These are phyloP conservation scores for Hemileia vastatrix DNA, from an alignment of 1,284 basidiomycete species.

Conservation along the genomic window DNA sequence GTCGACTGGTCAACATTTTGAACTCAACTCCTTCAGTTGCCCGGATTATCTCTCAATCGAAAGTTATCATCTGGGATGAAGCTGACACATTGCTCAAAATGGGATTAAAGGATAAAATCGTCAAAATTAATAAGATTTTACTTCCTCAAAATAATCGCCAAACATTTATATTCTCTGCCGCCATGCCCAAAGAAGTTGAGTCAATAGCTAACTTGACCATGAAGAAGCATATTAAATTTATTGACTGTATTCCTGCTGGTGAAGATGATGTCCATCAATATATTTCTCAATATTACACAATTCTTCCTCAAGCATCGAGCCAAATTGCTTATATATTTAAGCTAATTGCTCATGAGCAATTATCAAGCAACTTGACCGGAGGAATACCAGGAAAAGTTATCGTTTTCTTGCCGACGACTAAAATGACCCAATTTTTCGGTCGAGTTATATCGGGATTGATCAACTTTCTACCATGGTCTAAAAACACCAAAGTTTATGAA, in stretches of 20 bases:
- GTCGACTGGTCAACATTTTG: constrained; percentile 71
- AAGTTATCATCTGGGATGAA: constrained; percentile 86
- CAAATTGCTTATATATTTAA: constrained; percentile 70
- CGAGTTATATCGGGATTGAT: constrained; percentile 51
- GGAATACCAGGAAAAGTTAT: too few relatives aligned
- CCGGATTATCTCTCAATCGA: constrained; percentile 52
- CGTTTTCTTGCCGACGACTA: constrained; percentile 82
- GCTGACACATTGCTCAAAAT: constrained; percentile 90
- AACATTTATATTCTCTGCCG: constrained; percentile 93
- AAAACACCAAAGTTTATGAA: constrained; percentile 60
- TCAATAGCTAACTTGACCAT: constrained; percentile 52
- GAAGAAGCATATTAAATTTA: constrained; percentile 55
- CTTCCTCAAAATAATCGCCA: constrained; percentile 62
- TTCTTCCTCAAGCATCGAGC: constrained; percentile 57
- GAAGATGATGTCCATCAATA: constrained; percentile 61
- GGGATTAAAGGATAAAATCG: constrained; percentile 86
- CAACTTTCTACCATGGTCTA: constrained; percentile 42
- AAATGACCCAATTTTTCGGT: constrained; percentile 66
- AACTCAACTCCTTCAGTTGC: constrained; percentile 55
- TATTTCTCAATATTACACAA: constrained; percentile 72
- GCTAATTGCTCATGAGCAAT: constrained; percentile 79
- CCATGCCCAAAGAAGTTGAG: constrained; percentile 49
- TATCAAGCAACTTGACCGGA: constrained; percentile 50
- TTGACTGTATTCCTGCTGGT: constrained; percentile 53
- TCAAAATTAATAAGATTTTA: constrained; percentile 60